Percentiles rank a stretch among this genome's conserved stretches.
Conservation (phyloP, 2,329 filamentous ascomycete species). For the Cercospora sesami region DNA sequence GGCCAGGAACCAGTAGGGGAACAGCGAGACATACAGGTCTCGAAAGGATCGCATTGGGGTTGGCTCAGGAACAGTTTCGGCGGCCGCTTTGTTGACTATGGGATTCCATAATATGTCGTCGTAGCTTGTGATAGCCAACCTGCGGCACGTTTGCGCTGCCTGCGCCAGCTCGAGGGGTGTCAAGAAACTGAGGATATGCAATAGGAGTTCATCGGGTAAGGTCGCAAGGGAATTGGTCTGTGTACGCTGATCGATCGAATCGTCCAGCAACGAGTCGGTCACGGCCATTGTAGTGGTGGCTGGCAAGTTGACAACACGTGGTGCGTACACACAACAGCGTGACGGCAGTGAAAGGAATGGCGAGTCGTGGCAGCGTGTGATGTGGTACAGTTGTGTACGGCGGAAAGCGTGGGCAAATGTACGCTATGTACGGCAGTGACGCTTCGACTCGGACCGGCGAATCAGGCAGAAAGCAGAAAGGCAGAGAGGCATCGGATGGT, state of each 20-base stretch:
- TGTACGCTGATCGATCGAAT: neutral
- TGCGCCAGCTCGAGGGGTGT: slow-evolving; percentile 62
- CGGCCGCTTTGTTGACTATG: slow-evolving; percentile 68
- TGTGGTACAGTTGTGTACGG: neutral
- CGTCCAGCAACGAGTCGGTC: neutral
- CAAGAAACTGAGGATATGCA: slow-evolving; percentile 65
- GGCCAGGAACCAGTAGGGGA: slow-evolving; percentile 82
- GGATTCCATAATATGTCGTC: slow-evolving; percentile 71
- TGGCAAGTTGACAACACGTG: neutral
- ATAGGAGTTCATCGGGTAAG: neutral
- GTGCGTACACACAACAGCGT: neutral
- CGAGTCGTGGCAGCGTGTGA: neutral
- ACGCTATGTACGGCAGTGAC: neutral
- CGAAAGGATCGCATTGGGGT: slow-evolving; percentile 65
- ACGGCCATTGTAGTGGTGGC: neutral
- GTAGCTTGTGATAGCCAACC: slow-evolving; percentile 58
- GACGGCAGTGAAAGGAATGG: neutral
- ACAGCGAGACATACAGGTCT: slow-evolving; percentile 70
- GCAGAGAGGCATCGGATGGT: neutral
- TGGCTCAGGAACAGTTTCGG: slow-evolving; percentile 55
- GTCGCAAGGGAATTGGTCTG: neutral
- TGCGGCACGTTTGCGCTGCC: slow-evolving; percentile 62
- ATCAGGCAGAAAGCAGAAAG: neutral
- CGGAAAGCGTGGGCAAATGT: neutral
- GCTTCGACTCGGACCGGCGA: neutral